Base-by-base conservation (phyloP, 108 stramenopile species). In the Skeletonema potamos region DNA sequence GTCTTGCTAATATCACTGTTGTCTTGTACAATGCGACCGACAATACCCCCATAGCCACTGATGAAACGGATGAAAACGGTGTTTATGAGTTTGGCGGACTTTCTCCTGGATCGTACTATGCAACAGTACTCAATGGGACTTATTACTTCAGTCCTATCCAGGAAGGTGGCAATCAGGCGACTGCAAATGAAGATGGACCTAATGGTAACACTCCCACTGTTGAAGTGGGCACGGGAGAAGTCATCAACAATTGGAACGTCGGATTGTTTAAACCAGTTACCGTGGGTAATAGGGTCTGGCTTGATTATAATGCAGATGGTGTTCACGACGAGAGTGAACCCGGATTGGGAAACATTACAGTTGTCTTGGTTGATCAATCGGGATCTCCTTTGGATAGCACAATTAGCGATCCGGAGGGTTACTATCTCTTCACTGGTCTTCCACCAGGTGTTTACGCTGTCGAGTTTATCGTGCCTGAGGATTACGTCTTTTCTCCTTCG, bases 251-350 rank as follows among this genome's bases (percentile, higher is more conserved):
- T 10, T 71, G 70, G 70, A 10, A 68, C 64, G 75, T 76, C 6
- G 75, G 75, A 5, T 68, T 76, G 74, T 76, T 54, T 41, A 18
- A 63, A 13, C 67, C 56, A 27, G 55, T 56, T 9, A 56, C 66
- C 5, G 57, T 56, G 48, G 48, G 48, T 22, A 76, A 76, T 37
- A 55, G 43, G 54, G 74, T 76, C 30, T 76, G 67, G 28, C 59
- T 68, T 55, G 76, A 77, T 28, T 64, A 51, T 22, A 69, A 77
- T 70, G 76, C 63, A 5, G 55, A 77, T 51, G 76, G 66, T 4
- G 34, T 51, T 17, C 62, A 58, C n/a, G 68, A 77, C 24, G 39
- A 29, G 6, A 56, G 54, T 39, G 76, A 70, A 59, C 63, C 63
- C 29, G 55, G 39, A 34, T 12, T 77, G 29, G 34, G 11, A 44